Conservation (phyloP, 202 grass and related monocot genomes). For the Schoenoplectus tabernaemontani region DNA sequence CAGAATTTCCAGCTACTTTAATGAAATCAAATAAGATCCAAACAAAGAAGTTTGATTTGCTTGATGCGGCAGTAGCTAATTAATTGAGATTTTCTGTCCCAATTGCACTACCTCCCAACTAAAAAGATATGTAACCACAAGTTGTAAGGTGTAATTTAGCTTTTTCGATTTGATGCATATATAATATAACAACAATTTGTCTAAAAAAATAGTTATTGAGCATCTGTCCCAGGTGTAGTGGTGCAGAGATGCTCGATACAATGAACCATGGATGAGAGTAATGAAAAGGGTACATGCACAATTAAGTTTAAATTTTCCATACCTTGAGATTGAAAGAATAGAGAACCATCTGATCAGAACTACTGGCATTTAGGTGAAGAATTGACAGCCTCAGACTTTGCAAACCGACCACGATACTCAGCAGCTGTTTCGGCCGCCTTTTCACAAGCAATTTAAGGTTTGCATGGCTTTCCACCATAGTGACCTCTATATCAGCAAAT, state of each 20-base stretch:
- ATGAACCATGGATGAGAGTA: background rate
- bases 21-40: background rate
- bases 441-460: slow-evolving; percentile 55
- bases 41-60: background rate
- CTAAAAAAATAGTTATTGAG: background rate
- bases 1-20: background rate
- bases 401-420: slow-evolving; percentile 42
- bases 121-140: background rate
- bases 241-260: background rate
- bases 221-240: background rate
- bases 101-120: background rate
- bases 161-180: background rate
- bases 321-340: slow-evolving; percentile 95
- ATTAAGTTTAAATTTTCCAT: background rate
- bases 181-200: background rate
- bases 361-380: slow-evolving; percentile 81
- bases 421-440: slow-evolving; percentile 56
- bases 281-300: background rate
- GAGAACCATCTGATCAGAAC: slow-evolving; percentile 48
- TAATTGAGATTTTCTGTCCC: background rate
- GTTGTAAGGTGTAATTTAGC: background rate
- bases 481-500: slow-evolving; percentile 73
- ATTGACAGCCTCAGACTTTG: slow-evolving; percentile 54
- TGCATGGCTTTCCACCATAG: slow-evolving; percentile 75
- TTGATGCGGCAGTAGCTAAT: background rate